These are phyloP conservation scores for Pseudopediastrum boryanum DNA, from an alignment of 139 green algal genomes.

Conservation along the genomic window DNA sequence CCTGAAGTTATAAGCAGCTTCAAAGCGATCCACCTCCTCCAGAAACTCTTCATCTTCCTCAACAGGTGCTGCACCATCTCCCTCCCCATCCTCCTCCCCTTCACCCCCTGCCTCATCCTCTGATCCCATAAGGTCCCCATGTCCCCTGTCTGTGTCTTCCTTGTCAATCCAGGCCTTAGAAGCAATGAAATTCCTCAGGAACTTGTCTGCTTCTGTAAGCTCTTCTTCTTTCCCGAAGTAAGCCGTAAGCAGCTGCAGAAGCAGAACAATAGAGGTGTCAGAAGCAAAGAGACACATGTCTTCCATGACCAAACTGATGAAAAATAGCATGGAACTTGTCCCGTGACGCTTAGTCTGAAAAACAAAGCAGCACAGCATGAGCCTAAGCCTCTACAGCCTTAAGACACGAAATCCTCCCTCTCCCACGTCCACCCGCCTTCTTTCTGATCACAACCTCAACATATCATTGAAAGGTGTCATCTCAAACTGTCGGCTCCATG, in stretches of 20 bases:
- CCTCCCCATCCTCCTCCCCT: background rate
- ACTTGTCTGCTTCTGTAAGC: slow-evolving; percentile 70
- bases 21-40: slow-evolving; percentile 82
- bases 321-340: no score
- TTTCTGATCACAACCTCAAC: no score
- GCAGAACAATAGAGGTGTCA: background rate
- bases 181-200: slow-evolving; percentile 87
- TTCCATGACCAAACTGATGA: no score
- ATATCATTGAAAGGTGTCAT: no score
- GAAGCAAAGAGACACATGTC: background rate
- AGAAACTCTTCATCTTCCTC: slow-evolving; percentile 86
- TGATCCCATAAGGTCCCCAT: no score
- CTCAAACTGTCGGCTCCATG: no score
- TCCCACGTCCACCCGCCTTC: no score
- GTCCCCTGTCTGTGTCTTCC: slow-evolving; percentile 15
- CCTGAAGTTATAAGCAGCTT: slow-evolving; percentile 94
- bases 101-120: slow-evolving; percentile 25
- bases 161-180: slow-evolving; percentile 43
- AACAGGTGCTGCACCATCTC: slow-evolving; percentile 46
- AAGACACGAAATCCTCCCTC: no score
- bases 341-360: no score
- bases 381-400: no score
- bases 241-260: slow-evolving; percentile 60
- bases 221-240: slow-evolving; percentile 79
- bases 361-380: no score